Evolutionary conservation across 2,329 filamentous ascomycete genomes (phyloP).

Genomic region (Xylaria hypoxylon): DNA sequence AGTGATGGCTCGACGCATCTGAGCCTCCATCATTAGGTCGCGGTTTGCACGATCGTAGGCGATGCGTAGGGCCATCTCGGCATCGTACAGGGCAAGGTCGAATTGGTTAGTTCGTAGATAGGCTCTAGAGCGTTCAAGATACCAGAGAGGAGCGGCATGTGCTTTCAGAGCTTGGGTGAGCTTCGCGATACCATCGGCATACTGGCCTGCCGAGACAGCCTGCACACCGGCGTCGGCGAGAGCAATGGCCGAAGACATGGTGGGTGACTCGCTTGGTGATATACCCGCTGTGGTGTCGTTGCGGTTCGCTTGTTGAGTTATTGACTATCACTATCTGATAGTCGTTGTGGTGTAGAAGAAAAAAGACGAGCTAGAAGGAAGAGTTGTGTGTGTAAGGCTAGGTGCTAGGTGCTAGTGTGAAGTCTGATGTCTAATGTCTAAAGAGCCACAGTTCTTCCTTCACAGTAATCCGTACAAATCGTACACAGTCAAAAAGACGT

Average conservation of each 20-base stretch:
- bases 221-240: conserved; percentile 72
- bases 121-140: conserved; percentile 83
- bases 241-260: conserved; percentile 63
- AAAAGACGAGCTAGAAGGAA: no score
- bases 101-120: conserved; percentile 73
- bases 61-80: conserved; percentile 72
- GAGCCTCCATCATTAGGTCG: conserved; percentile 81
- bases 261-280: conserved; percentile 43
- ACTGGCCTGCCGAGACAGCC: conserved; percentile 72
- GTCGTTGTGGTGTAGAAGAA: neutral
- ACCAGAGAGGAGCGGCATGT: conserved; percentile 79
- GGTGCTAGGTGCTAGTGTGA: no score
- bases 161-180: conserved; percentile 75
- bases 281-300: neutral
- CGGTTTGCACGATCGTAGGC: conserved; percentile 77
- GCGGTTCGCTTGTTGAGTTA: neutral
- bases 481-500: no score
- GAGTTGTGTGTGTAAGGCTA: neutral
- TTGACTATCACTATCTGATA: neutral
- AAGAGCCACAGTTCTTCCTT: no score
- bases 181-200: conserved; percentile 73
- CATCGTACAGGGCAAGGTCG: conserved; percentile 75
- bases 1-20: conserved; percentile 82
- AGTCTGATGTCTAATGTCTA: no score
- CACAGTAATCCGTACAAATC: no score